phyloP scores from a whole-genome alignment of 352 stramenopile genomes.

The Paralagenidium karlingii region DNA sequence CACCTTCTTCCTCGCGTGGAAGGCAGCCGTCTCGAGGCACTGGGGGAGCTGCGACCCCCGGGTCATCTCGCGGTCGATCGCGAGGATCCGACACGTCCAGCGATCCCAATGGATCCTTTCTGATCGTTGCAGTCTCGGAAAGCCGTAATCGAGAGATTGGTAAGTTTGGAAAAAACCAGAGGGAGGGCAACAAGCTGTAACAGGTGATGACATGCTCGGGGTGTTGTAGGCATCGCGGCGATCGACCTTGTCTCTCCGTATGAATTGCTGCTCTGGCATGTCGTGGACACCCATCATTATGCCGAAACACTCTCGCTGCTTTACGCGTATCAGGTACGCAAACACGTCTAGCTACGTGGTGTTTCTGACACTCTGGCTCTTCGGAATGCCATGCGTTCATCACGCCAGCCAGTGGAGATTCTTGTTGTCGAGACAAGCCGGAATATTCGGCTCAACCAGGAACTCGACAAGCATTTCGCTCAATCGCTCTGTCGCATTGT shows the following conservation, averaged over 20 bases:
- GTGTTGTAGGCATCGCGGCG: conserved; percentile 50
- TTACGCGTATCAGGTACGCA: conserved; percentile 47
- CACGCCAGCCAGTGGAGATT: conserved; percentile 62
- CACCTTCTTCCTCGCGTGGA: too few relatives aligned
- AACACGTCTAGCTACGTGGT: background rate
- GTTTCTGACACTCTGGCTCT: background rate
- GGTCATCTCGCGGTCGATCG: too few relatives aligned
- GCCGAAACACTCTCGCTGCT: conserved; percentile 54
- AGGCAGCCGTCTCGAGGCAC: too few relatives aligned
- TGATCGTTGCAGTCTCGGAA: conserved; percentile 46
- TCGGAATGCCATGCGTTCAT: too few relatives aligned
- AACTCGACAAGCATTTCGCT: conserved; percentile 45
- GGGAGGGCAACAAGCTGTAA: too few relatives aligned
- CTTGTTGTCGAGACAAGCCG: conserved; percentile 53
- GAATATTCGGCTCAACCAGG: conserved; percentile 47
- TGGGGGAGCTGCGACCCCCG: too few relatives aligned
- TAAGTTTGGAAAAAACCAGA: conserved; percentile 5
- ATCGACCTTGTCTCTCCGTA: conserved; percentile 58
- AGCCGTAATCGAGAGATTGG: conserved; percentile 47
- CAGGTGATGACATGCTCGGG: too few relatives aligned
- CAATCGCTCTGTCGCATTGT: conserved; percentile 41
- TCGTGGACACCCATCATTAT: conserved; percentile 72
- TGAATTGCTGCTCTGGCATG: conserved; percentile 60
- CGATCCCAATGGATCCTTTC: conserved; percentile 15
- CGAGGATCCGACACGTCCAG: background rate